Conservation (phyloP, 2,329 filamentous ascomycete species). For the Parastagonospora nodorum region DNA sequence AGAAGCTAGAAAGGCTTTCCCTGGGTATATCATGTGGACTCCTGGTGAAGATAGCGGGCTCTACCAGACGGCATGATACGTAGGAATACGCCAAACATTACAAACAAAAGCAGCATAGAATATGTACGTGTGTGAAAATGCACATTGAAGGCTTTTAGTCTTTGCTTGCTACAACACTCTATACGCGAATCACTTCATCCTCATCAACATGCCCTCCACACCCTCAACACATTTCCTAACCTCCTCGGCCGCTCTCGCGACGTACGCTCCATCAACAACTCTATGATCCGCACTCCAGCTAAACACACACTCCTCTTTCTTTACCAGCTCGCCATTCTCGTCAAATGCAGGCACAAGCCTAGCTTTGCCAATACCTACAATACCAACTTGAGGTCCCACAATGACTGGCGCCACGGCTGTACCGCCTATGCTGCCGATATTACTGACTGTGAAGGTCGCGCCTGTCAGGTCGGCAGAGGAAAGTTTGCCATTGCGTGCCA, state of each 20-base stretch:
- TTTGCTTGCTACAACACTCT: not conserved
- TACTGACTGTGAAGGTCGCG: conserved; percentile 93
- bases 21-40: too few species aligned
- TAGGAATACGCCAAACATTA: not conserved
- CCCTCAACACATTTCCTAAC: conserved; percentile 80
- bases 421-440: conserved; percentile 93
- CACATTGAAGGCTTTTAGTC: conserved; percentile 1
- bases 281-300: conserved; percentile 97
- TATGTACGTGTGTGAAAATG: not conserved
- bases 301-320: conserved; percentile 82
- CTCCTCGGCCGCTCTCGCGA: conserved; percentile 85
- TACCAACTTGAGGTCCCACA: conserved; percentile 87
- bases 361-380: conserved; percentile 84
- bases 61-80: too few species aligned
- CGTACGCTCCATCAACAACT: conserved; percentile 91
- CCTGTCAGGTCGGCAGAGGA: conserved; percentile 75
- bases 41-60: too few species aligned
- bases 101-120: not conserved
- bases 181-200: conserved; percentile 40
- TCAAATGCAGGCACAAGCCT: conserved; percentile 80
- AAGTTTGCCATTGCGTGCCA: conserved; percentile 77
- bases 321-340: conserved; percentile 62
- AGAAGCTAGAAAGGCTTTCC: too few species aligned
- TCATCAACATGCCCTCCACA: conserved; percentile 84
- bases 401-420: conserved; percentile 91